Conservation (phyloP, 441 rosid species). For the Gossypium schwendimanii region DNA sequence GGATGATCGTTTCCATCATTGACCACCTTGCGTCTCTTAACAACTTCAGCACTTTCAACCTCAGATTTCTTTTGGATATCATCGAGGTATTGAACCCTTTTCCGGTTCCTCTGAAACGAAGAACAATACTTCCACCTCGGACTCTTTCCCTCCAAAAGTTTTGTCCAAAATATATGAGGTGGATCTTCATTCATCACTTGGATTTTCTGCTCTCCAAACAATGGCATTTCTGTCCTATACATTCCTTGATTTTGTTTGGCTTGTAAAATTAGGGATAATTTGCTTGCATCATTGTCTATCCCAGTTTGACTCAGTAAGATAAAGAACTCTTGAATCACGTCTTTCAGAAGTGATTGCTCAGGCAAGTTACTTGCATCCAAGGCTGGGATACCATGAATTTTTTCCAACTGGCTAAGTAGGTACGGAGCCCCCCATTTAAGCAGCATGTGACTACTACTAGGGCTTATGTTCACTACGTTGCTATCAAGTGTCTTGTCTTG, state of each 20-base stretch:
- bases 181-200: conserved; percentile 39
- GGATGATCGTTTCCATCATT: conserved; percentile 24
- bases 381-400: conserved; percentile 38
- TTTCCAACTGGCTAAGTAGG: conserved; percentile 55
- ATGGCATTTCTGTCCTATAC: conserved; percentile 37
- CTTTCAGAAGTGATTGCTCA: conserved; percentile 33
- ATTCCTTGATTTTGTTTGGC: conserved; percentile 49
- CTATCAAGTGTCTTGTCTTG: conserved; percentile 43
- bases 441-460: conserved; percentile 41
- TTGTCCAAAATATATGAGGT: conserved; percentile 70
- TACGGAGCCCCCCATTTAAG: conserved; percentile 84
- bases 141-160: conserved; percentile 44
- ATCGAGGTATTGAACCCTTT: conserved; percentile 44
- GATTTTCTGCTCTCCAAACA: conserved; percentile 56
- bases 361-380: conserved; percentile 15
- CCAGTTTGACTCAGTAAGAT: conserved; percentile 40
- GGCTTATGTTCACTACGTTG: conserved; percentile 37
- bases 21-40: conserved; percentile 55
- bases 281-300: conserved; percentile 28
- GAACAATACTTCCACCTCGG: conserved; percentile 60
- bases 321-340: conserved; percentile 47
- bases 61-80: conserved; percentile 20
- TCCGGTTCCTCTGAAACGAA: conserved; percentile 55
- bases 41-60: conserved; percentile 26
- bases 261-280: conserved; percentile 40